Percentiles rank a stretch among this genome's conserved stretches.
Evolutionary conservation across 352 stramenopile species (phyloP).

Genomic region (Thalassiosira livingstoniorum): DNA sequence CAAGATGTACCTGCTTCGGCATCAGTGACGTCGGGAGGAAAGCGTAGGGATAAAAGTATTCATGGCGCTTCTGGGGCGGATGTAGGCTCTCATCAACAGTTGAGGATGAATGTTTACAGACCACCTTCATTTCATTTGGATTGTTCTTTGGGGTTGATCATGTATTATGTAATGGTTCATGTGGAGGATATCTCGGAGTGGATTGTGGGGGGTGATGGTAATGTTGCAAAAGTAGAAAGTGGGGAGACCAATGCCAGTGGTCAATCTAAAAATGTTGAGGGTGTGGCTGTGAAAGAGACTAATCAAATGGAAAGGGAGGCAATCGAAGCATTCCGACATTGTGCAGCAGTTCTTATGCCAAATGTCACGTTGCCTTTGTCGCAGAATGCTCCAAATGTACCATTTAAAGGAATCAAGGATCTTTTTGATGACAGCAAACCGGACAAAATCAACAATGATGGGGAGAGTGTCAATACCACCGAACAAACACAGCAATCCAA

Average conservation of each 20-base stretch:
- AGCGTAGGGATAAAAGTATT: neutral
- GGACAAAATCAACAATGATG: too few relatives aligned
- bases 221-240: neutral
- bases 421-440: neutral
- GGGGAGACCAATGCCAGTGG: neutral
- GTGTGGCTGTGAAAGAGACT: neutral
- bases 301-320: neutral
- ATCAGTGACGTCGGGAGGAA: too few relatives aligned
- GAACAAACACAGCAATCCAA: neutral
- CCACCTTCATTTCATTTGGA: constrained; percentile 10
- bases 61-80: neutral
- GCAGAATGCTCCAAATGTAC: neutral
- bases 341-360: neutral
- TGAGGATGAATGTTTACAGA: constrained; percentile 28
- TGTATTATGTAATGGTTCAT: constrained; percentile 45
- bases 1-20: neutral
- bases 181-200: constrained; percentile 21
- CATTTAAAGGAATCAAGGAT: neutral
- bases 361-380: neutral
- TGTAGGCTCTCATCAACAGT: too few relatives aligned
- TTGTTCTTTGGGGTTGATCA: constrained; percentile 38
- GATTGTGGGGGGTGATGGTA: neutral
- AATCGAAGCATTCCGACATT: neutral
- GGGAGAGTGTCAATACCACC: neutral
- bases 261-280: neutral